Evolutionary conservation across 1,284 basidiomycete species (phyloP).

Genomic region (Trichosporon asahii): DNA sequence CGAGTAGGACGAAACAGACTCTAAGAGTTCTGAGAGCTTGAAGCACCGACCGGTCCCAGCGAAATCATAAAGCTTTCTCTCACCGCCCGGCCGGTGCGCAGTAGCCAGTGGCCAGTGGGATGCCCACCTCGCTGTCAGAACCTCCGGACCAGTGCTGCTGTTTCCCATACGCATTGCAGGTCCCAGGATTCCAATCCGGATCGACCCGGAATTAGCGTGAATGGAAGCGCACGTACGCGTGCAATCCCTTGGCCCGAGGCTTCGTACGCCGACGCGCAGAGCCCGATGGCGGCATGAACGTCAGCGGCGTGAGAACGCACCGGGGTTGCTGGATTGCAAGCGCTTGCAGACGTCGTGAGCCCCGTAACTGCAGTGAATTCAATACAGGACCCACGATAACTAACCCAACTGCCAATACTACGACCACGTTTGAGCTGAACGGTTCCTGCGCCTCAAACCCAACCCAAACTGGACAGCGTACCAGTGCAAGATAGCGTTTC

Average conservation of each 20-base stretch:
- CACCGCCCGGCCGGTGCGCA: neutral
- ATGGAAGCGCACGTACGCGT: neutral
- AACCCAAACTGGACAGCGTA: neutral
- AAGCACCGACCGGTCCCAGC: neutral
- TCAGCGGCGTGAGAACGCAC: slow-evolving; percentile 1
- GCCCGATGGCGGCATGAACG: neutral
- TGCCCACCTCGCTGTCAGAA: neutral
- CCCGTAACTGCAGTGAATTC: neutral
- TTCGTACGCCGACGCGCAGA: neutral
- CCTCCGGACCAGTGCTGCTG: neutral
- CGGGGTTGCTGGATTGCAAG: neutral
- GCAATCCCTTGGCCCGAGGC: neutral
- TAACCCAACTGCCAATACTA: neutral
- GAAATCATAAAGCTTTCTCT: slow-evolving; percentile 5
- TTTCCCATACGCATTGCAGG: neutral
- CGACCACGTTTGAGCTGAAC: neutral
- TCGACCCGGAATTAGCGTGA: neutral
- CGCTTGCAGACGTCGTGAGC: neutral
- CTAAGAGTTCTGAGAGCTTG: neutral
- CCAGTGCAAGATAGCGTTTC: neutral
- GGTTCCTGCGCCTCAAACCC: slow-evolving; percentile 1
- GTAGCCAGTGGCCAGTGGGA: neutral
- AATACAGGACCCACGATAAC: neutral
- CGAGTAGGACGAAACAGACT: neutral
- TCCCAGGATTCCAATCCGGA: neutral